Conservation (phyloP, 495 filamentous ascomycete species). For the Podospora australis region DNA sequence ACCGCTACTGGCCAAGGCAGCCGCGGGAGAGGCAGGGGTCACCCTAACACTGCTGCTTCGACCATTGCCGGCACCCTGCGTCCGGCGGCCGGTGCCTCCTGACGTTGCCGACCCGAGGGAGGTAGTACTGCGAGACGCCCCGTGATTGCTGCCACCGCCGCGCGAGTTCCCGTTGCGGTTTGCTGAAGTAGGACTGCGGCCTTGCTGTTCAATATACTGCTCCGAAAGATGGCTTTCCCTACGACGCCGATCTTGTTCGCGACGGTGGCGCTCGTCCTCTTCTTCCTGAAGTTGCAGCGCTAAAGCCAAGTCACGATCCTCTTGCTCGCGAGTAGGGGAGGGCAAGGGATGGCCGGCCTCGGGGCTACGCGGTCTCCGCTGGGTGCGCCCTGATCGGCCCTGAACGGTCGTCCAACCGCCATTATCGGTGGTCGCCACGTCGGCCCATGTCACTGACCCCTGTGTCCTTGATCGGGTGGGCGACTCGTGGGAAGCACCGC, state of each 20-base stretch:
- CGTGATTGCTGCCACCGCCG: slow-evolving; percentile 4
- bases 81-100: background rate
- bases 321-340: slow-evolving; percentile 50
- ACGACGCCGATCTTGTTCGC: slow-evolving; percentile 40
- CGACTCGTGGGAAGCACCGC: slow-evolving; percentile 37
- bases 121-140: slow-evolving; percentile 14
- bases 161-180: background rate
- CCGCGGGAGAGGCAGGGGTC: background rate
- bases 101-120: slow-evolving; percentile 3
- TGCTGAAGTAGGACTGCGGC: slow-evolving; percentile 13
- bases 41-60: background rate
- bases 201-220: slow-evolving; percentile 53
- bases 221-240: slow-evolving; percentile 46
- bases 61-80: background rate
- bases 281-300: slow-evolving; percentile 80
- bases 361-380: slow-evolving; percentile 15
- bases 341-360: slow-evolving; percentile 21
- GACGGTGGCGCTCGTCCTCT: slow-evolving; percentile 61
- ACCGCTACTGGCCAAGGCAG: slow-evolving; percentile 14
- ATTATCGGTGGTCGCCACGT: slow-evolving; percentile 6
- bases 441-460: slow-evolving; percentile 1
- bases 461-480: slow-evolving; percentile 11
- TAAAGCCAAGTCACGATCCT: slow-evolving; percentile 72
- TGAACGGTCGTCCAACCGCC: slow-evolving; percentile 48
- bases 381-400: slow-evolving; percentile 27